Conservation (phyloP, 2,329 filamentous ascomycete species). For the Ophiostoma ulmi region DNA sequence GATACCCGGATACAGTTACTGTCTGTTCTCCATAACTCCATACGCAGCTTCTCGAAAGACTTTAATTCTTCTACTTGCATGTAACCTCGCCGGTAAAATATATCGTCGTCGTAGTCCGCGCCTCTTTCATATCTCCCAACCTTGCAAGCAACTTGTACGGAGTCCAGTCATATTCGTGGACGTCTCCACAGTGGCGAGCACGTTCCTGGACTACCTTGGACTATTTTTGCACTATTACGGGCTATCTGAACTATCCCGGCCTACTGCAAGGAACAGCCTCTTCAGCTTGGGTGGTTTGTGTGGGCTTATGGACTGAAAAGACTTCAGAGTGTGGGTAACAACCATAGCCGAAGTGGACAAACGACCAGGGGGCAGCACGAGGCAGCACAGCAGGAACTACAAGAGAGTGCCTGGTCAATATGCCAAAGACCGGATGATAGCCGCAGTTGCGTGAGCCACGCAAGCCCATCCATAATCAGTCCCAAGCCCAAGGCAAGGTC, state of each 20-base stretch:
- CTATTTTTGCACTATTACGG: not conserved
- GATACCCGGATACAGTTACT: not conserved
- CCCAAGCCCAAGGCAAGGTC: not conserved
- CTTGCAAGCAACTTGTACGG: not conserved
- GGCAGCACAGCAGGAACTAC: not conserved
- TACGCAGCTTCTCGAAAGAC: constrained; percentile 4
- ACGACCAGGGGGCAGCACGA: not conserved
- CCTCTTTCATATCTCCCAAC: not conserved
- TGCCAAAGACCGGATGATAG: not conserved
- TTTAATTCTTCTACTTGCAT: constrained; percentile 5
- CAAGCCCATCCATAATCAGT: not conserved
- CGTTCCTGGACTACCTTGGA: not conserved
- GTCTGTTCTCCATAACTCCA: not conserved
- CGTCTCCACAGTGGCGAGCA: not conserved
- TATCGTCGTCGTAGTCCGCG: not conserved
- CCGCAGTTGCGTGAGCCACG: not conserved
- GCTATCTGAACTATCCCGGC: not conserved
- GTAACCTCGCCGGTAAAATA: not conserved
- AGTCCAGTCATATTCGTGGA: not conserved
- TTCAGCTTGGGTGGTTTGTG: not conserved
- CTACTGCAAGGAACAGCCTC: not conserved
- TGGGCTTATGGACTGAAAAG: not conserved
- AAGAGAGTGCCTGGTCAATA: not conserved
- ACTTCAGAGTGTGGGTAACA: not conserved
- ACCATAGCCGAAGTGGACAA: not conserved